phyloP scores from a whole-genome alignment of 306 rosid genomes.

The Vachellia collinsii region DNA sequence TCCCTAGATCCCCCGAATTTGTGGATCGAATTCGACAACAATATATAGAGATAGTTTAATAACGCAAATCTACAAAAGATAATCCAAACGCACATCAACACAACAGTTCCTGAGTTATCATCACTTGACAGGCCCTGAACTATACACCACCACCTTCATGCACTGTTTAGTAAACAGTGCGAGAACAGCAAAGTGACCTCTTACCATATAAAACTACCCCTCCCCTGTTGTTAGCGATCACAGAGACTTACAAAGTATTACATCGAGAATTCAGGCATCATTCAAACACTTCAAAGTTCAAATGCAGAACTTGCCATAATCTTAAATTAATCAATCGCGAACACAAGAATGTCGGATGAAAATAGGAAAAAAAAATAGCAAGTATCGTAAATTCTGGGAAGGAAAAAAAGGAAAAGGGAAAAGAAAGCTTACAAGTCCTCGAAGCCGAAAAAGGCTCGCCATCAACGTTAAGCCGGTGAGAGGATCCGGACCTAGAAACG shows the following conservation, averaged over 20 bases:
- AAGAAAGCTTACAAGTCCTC: slow-evolving; percentile 43
- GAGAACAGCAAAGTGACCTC: neutral
- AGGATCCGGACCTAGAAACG: slow-evolving; percentile 50
- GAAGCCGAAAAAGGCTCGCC: slow-evolving; percentile 52
- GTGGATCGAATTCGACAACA: slow-evolving; percentile 5
- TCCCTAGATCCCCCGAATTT: slow-evolving; percentile 4
- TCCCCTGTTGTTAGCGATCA: neutral
- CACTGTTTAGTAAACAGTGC: neutral
- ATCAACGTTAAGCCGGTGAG: slow-evolving; percentile 45
- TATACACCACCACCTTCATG: neutral
- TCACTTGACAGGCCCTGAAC: neutral
- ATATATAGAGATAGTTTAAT: neutral
- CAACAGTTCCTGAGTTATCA: neutral
- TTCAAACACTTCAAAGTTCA: slow-evolving; percentile 14
- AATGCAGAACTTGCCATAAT: neutral
- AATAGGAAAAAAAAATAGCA: neutral
- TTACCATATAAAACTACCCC: neutral
- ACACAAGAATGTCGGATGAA: neutral
- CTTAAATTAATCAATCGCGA: neutral
- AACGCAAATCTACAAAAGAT: neutral
- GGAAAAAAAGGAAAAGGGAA: neutral
- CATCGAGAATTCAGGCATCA: neutral
- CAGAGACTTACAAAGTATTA: neutral
- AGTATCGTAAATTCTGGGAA: neutral
- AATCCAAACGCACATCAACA: neutral